A percentile compares a stretch with the other conserved stretches of the same genome.
These are phyloP conservation scores for Ceratocystis alfenasii DNA, from an alignment of 2,329 filamentous ascomycete genomes.

Conservation along the genomic window DNA sequence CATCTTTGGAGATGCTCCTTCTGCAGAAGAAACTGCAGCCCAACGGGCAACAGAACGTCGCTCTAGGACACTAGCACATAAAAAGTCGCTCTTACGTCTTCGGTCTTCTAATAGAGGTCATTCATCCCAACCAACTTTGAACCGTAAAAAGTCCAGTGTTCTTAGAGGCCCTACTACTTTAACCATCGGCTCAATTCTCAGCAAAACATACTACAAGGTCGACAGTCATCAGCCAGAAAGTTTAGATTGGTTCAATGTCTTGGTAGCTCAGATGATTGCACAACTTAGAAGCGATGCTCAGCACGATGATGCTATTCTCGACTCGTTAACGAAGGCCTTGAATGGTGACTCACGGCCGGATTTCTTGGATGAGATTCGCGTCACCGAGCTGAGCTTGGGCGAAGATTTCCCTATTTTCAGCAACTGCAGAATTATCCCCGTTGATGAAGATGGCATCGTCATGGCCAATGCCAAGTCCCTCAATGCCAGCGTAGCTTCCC, in stretches of 20 bases:
- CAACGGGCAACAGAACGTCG: slow-evolving; percentile 63
- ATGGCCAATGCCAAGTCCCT: slow-evolving; percentile 42
- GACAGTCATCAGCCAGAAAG: slow-evolving; percentile 92
- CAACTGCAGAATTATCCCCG: slow-evolving; percentile 90
- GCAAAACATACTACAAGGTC: slow-evolving; percentile 96
- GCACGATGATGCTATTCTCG: slow-evolving; percentile 79
- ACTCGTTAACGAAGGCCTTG: slow-evolving; percentile 68
- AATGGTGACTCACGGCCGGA: slow-evolving; percentile 81
- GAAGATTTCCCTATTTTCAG: slow-evolving; percentile 98
- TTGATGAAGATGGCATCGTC: slow-evolving; percentile 62
- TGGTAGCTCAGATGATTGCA: slow-evolving; percentile 91
- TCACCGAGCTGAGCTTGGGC: slow-evolving; percentile 85
- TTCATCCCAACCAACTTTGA: slow-evolving; percentile 32
- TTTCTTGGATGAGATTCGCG: slow-evolving; percentile 84
- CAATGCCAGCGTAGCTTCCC: slow-evolving; percentile 40
- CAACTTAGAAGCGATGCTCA: slow-evolving; percentile 89
- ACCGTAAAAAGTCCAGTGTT: slow-evolving; percentile 58
- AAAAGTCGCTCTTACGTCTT: slow-evolving; percentile 57
- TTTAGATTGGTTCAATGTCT: slow-evolving; percentile 96
- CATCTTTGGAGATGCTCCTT: slow-evolving; percentile 91
- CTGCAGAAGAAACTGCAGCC: slow-evolving; percentile 66
- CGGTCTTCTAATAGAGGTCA: slow-evolving; percentile 31
- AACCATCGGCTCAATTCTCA: slow-evolving; percentile 85
- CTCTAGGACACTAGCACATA: slow-evolving; percentile 62
- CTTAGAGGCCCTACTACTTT: slow-evolving; percentile 60